Evolutionary conservation across 805 yeast genomes (phyloP).

Genomic region (Saturnispora mendoncae): DNA sequence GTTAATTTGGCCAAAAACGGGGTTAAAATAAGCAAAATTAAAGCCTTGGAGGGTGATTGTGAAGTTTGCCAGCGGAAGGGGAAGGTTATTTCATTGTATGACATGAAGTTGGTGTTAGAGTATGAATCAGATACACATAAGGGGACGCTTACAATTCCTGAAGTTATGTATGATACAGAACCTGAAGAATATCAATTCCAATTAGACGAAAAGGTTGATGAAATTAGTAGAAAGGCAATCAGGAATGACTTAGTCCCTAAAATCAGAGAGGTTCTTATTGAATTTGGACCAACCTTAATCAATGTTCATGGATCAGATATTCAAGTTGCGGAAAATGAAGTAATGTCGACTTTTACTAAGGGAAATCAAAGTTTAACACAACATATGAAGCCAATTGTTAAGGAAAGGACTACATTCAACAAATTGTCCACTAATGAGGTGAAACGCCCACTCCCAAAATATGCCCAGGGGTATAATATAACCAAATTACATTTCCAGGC

Average conservation of each 20-base stretch:
- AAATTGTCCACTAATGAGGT: slow-evolving; percentile 16
- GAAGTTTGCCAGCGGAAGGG: slow-evolving; percentile 97
- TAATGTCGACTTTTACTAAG: slow-evolving; percentile 45
- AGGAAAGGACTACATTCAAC: slow-evolving; percentile 24
- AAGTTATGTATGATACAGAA: slow-evolving; percentile 87
- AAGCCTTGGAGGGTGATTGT: slow-evolving; percentile 83
- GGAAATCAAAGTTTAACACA: slow-evolving; percentile 34
- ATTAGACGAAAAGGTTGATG: slow-evolving; percentile 50
- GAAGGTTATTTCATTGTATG: slow-evolving; percentile 86
- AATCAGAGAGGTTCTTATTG: slow-evolving; percentile 48
- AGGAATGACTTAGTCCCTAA: slow-evolving; percentile 55
- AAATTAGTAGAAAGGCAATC: slow-evolving; percentile 39
- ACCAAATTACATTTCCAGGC: slow-evolving; percentile 71
- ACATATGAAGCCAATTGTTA: slow-evolving; percentile 21
- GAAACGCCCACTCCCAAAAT: slow-evolving; percentile 10
- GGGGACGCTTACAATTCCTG: slow-evolving; percentile 82
- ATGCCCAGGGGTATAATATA: slow-evolving; percentile 65
- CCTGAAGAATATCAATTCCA: slow-evolving; percentile 80
- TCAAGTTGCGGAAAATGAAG: slow-evolving; percentile 68
- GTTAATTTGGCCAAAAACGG: slow-evolving; percentile 35
- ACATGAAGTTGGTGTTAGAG: slow-evolving; percentile 55
- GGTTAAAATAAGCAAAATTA: slow-evolving; percentile 36
- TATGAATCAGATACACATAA: slow-evolving; percentile 16
- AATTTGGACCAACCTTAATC: slow-evolving; percentile 75
- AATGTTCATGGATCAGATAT: slow-evolving; percentile 73